A percentile compares a stretch with the other conserved stretches of the same genome.
Evolutionary conservation across 78 protist genomes (phyloP).

Genomic region (Chrysochromulina tobinii): DNA sequence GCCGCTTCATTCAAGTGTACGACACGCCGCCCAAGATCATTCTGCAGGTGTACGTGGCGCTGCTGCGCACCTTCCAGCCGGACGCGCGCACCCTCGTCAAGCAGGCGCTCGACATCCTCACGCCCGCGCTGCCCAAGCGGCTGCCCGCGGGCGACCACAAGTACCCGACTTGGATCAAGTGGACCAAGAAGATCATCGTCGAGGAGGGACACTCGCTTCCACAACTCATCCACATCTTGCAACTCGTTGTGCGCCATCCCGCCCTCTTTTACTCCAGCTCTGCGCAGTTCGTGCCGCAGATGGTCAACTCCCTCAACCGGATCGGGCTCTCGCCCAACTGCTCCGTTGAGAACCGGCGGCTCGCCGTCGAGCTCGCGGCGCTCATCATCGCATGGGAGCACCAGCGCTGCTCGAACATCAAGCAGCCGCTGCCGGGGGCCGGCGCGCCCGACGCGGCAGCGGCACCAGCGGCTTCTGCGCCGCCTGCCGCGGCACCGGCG

Average conservation of each 20-base stretch:
- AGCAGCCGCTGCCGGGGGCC: too few relatives aligned
- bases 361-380: slow-evolving; percentile 81
- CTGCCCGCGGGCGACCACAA: slow-evolving; percentile 45
- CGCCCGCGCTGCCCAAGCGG: slow-evolving; percentile 75
- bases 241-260: slow-evolving; percentile 81
- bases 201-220: slow-evolving; percentile 87
- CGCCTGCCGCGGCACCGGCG: background rate
- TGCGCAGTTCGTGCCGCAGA: slow-evolving; percentile 82
- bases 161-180: slow-evolving; percentile 75
- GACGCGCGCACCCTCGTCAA: slow-evolving; percentile 77
- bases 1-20: slow-evolving; percentile 85
- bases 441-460: background rate
- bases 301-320: slow-evolving; percentile 79
- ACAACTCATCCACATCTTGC: slow-evolving; percentile 88
- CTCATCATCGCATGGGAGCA: slow-evolving; percentile 82
- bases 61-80: slow-evolving; percentile 81
- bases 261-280: slow-evolving; percentile 73
- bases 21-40: slow-evolving; percentile 87
- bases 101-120: slow-evolving; percentile 83
- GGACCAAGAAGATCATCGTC: slow-evolving; percentile 85
- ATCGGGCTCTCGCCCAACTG: slow-evolving; percentile 59
- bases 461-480: background rate
- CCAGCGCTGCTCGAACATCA: background rate
- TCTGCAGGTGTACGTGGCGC: slow-evolving; percentile 82
- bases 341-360: slow-evolving; percentile 76